Conservation (phyloP, 768 basidiomycete species). For the Leccinum rimulosum region DNA sequence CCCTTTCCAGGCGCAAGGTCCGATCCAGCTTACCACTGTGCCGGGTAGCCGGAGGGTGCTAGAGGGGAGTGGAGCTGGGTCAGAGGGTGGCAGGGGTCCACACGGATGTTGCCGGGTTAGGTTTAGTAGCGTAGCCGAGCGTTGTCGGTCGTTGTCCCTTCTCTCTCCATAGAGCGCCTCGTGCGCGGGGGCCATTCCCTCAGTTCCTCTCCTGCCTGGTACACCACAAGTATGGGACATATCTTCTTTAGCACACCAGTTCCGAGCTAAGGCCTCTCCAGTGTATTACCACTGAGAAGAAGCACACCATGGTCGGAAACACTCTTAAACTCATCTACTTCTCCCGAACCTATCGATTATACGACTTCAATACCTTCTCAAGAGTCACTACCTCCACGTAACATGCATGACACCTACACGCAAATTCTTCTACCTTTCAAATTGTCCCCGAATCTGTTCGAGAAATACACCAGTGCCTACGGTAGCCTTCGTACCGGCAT, state of each 20-base stretch:
- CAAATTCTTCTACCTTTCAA: slow-evolving; percentile 65
- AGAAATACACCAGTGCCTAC: slow-evolving; percentile 67
- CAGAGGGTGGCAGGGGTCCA: no score
- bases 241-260: background rate
- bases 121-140: no score
- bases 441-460: slow-evolving; percentile 54
- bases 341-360: slow-evolving; percentile 14
- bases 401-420: slow-evolving; percentile 72
- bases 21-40: slow-evolving; percentile 44
- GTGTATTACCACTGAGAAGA: slow-evolving; percentile 55
- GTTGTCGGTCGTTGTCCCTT: no score
- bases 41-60: no score
- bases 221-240: slow-evolving; percentile 38
- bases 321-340: slow-evolving; percentile 40
- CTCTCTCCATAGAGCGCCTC: no score
- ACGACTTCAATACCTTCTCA: slow-evolving; percentile 12
- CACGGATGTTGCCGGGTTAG: no score
- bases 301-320: slow-evolving; percentile 58
- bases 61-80: no score
- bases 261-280: slow-evolving; percentile 25
- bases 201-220: no score
- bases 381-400: slow-evolving; percentile 40
- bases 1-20: slow-evolving; percentile 42
- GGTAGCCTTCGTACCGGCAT: slow-evolving; percentile 72
- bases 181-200: no score